Base-by-base conservation (phyloP, 2,329 filamentous ascomycete species). In the Penicillium brasilianum region DNA sequence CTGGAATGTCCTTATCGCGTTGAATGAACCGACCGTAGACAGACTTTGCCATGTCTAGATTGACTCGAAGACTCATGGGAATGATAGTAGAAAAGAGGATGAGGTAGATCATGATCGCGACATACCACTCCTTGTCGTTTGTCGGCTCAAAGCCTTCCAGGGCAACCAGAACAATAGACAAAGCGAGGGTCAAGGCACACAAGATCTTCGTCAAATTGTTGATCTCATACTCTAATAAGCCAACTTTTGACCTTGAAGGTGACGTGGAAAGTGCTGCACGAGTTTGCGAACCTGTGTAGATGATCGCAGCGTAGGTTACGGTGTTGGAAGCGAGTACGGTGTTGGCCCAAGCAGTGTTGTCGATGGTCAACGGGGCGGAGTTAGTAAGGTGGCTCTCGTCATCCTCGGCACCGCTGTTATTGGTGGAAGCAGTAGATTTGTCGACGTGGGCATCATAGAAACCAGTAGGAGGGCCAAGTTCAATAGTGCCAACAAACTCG, bases 51-150 rank as follows among this genome's bases (percentile, higher is more conserved):
- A 99, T 90, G 73, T 99, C 95, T 18, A 99, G 83, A 74, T 99
- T 99, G 68, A 99, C 95, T 54, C 95, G 90, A 68, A 99, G 82
- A 78, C 93, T 96, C 77, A 99, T 97, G 1, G 95, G 95, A 28
- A 99, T 96, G 71, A 99, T 99, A 0, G 94, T 98, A n/a, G 94
- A 98, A 81, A 99, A 99, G 0, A 99, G 83, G 62, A 99, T 96
- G 65, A 99, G 81, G 74, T 98, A 99, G n/a, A 94, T 89, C 88
- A 97, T 95, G 71, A 98, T 96, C 66, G 96, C 94, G 67, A 98
- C 88, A 76, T 98, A 99, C 95, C 95, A 99, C 59, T 76, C 69
- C 66, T 82, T 82, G 61, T 81, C 75, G 57, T 80, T 81, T 7
- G 74, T 80, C 37, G 77, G 77, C 62, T 88, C 83, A 65, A 97